Base-by-base conservation (phyloP, 257 asterid genomes). In the Henckelia pumila region DNA sequence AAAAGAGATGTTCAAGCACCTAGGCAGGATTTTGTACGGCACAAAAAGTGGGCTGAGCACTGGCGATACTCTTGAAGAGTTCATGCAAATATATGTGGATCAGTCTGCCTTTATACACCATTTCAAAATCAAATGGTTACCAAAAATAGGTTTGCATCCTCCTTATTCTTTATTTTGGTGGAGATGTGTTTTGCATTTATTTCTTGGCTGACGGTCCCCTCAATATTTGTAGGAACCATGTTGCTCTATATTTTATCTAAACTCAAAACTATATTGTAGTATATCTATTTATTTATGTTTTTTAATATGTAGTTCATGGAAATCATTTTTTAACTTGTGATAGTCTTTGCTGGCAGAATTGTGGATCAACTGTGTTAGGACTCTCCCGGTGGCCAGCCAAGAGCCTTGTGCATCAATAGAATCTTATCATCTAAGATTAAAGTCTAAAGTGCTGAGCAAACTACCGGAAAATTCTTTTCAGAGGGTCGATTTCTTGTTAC, bases 1-100 rank as follows among this genome's bases (percentile, higher is more conserved):
- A 66, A 77, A 78, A 62, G 89, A 81, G 64, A 81, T 81, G 83
- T 81, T 83, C 75, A 83, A 76, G 79, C 83, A 74, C 69, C 69
- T 80, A 29, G 86, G 86, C 61, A 69, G 70, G 73, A 78, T 83
- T 76, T 72, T 83, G 75, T 83, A 78, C 66, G 63, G 81, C 82
- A 78, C 81, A 19, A 72, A 80, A 72, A 78, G 55, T 61, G 83
- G 71, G 23, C 69, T 75, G 5, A 74, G 73, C 71, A 55, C 67
- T 70, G 47, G 65, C 49, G 76, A 74, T 69, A 82, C 78, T 62
- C 70, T 78, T 56, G 82, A 80, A 59, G 86, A 83, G 71, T 76
- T 83, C 63, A 55, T 74, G 71, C 82, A 78, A 71, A 71, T 80
- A 69, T 81, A 76, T 70, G 50, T 78, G 35, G 89, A 83, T 63